These are phyloP conservation scores for Tetragonia tetragonoides DNA, from an alignment of 148 eudicot species.

Conservation along the genomic window DNA sequence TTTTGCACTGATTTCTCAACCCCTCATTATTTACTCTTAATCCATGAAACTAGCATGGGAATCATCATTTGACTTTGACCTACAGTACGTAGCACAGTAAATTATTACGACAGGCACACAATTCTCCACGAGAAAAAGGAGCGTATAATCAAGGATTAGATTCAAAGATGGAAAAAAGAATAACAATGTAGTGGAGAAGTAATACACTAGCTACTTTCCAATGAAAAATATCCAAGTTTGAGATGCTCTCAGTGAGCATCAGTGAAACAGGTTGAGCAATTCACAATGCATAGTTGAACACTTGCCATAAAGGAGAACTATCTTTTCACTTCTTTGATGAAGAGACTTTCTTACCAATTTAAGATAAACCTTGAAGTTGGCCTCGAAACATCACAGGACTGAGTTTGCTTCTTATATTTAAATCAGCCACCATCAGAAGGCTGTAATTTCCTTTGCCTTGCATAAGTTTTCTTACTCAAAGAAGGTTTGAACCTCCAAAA, in stretches of 20 bases:
- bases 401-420: neutral
- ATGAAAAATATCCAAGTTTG: neutral
- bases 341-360: neutral
- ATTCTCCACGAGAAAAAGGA: neutral
- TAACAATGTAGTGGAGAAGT: neutral
- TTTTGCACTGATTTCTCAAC: too few relatives aligned
- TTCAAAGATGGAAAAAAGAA: neutral
- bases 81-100: neutral
- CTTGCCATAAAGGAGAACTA: neutral
- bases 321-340: neutral
- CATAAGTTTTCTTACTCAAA: neutral
- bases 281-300: neutral
- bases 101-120: neutral
- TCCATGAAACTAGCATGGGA: too few relatives aligned
- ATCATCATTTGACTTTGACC: neutral
- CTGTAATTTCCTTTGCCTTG: neutral
- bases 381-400: neutral
- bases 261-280: neutral
- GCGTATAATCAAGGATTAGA: neutral
- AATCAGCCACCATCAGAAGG: neutral
- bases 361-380: neutral
- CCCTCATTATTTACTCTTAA: too few relatives aligned
- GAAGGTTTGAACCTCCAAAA: neutral
- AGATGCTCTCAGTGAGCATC: neutral
- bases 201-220: neutral